phyloP scores from a whole-genome alignment of 2,329 filamentous ascomycete species.

The Penicillium capsulatum region DNA sequence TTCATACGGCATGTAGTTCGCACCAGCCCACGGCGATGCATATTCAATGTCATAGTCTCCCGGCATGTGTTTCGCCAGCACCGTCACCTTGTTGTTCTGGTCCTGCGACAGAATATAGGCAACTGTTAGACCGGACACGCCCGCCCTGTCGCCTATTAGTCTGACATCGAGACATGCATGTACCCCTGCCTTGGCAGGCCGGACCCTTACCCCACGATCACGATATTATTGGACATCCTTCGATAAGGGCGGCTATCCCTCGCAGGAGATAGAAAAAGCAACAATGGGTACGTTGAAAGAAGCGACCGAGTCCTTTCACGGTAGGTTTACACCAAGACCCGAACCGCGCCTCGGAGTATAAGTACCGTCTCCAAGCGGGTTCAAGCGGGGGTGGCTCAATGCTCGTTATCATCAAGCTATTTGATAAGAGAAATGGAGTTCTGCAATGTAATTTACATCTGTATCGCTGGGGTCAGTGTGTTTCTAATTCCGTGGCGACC shows the following conservation, averaged over 20 bases:
- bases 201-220: slow-evolving; percentile 37
- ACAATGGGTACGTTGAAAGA: too few species aligned
- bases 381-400: too few species aligned
- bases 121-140: slow-evolving; percentile 63
- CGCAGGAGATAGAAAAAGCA: not conserved
- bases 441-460: slow-evolving; percentile 6
- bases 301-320: too few species aligned
- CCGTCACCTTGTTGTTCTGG: slow-evolving; percentile 57
- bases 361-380: too few species aligned
- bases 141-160: slow-evolving; percentile 48
- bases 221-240: slow-evolving; percentile 38
- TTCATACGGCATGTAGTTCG: slow-evolving; percentile 69
- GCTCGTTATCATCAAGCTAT: slow-evolving; percentile 10
- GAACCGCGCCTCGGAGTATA: too few species aligned
- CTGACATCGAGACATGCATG: slow-evolving; percentile 2
- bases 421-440: slow-evolving; percentile 17
- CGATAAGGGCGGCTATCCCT: not conserved
- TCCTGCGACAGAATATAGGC: slow-evolving; percentile 59
- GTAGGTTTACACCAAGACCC: too few species aligned
- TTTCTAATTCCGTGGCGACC: slow-evolving; percentile 7
- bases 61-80: slow-evolving; percentile 85
- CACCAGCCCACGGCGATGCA: slow-evolving; percentile 82
- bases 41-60: slow-evolving; percentile 92
- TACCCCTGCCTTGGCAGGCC: not conserved
- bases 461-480: slow-evolving; percentile 5